Base-by-base conservation (phyloP, 768 basidiomycete genomes). In the Auricularia heimuer region DNA sequence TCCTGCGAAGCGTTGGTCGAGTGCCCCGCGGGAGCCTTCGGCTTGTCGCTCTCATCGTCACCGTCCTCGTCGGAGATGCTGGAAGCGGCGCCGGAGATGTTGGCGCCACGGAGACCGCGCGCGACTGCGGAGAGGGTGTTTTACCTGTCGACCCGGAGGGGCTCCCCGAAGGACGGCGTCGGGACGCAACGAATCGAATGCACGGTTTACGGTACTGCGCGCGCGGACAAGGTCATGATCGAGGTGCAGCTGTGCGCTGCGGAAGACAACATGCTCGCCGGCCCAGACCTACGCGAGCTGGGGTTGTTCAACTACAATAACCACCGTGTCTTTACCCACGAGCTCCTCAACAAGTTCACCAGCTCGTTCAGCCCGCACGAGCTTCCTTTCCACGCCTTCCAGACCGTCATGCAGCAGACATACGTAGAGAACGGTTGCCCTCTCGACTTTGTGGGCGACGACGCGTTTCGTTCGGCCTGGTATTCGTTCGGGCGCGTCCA, bases 251-350 rank as follows among this genome's bases (percentile, higher is more conserved):
- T 14, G 54, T 54, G 54, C 54, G n/a, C 54, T n/a, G 29, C 29
- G 11, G 54, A 54, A 10, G n/a, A 54, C 54, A 10, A 54, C 54
- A 54, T 54, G 54, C n/a, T 42, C n/a, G 37, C 60, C 12, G 70
- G 70, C 6, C 67, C 69, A 10, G 68, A 70, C 54, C 63, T 64
- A 3, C 39, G 64, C 1, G 10, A 37, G 4, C 6, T 62, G 29
- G 68, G 65, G 3, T 21, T 70, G 16, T 66, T 70, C 63, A 70
- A 69, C 42, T 65, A 62, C 65, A 70, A 69, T 58, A 70, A 70
- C 42, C 10, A n/a, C 2, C 42, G 62, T 16, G 36, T 67, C 4
- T 70, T 69, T 65, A 63, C 69, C 1, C 69, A 70, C 24, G 68
- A 70, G 47, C 64, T 70, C 3, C 65, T 70, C 21, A 66, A 70